These are phyloP conservation scores for Teratosphaeriaceae sp. DNA, from an alignment of 2,329 filamentous ascomycete species.

Conservation along the genomic window DNA sequence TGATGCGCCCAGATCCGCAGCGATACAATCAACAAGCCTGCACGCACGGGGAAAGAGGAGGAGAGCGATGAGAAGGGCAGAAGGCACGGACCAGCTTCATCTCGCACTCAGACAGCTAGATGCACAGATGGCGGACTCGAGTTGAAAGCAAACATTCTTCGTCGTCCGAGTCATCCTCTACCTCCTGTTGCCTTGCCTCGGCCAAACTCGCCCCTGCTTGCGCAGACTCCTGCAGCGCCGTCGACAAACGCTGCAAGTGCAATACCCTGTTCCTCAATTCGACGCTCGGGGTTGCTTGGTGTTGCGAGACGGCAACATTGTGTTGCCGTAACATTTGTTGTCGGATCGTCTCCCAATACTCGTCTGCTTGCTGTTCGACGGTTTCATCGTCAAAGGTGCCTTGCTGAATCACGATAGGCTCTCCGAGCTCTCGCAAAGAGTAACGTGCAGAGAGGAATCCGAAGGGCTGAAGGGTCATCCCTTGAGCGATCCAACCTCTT, in stretches of 20 bases:
- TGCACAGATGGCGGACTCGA: not conserved
- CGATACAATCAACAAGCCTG: not conserved
- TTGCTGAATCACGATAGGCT: constrained; percentile 1
- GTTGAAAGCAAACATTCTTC: not conserved
- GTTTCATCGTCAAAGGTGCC: constrained; percentile 1
- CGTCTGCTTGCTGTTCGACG: not conserved
- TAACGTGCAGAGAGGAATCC: not conserved
- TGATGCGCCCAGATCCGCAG: not conserved
- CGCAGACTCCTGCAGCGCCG: not conserved
- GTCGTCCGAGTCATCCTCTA: not conserved
- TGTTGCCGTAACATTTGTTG: constrained; percentile 1
- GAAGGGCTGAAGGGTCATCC: not conserved
- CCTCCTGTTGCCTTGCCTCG: not conserved
- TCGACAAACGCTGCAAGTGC: not conserved
- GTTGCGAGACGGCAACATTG: not conserved
- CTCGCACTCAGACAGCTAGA: not conserved
- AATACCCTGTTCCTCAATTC: not conserved
- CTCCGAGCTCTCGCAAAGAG: not conserved
- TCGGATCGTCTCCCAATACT: not conserved
- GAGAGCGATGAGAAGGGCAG: not conserved
- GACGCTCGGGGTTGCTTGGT: not conserved
- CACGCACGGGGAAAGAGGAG: not conserved
- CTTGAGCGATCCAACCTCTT: not conserved
- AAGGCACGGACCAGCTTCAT: not conserved
- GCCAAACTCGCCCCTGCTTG: not conserved